phyloP scores from a whole-genome alignment of 2,329 filamentous ascomycete genomes.

The Fusarium brachygibbosum region DNA sequence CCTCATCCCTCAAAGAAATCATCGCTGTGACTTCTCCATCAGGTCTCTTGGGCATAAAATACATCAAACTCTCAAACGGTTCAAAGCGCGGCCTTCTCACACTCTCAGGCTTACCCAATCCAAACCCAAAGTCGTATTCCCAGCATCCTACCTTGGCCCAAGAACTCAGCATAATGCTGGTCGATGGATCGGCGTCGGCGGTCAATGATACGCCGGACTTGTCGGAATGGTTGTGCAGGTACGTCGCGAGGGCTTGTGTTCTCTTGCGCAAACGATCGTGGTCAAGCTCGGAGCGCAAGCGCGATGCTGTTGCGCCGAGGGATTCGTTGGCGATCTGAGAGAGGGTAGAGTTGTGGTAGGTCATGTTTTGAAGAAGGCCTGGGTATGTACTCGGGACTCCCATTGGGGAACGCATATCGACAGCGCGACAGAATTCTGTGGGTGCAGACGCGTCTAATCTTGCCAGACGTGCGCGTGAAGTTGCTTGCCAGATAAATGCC shows the following conservation, averaged over 20 bases:
- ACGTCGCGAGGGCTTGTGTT: conserved; percentile 59
- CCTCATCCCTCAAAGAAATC: conserved; percentile 62
- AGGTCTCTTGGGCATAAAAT: conserved; percentile 61
- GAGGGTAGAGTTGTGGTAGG: conserved; percentile 54
- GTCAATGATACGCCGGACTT: conserved; percentile 54
- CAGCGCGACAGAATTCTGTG: conserved; percentile 61
- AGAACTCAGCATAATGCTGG: conserved; percentile 66
- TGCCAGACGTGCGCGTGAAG: conserved; percentile 57
- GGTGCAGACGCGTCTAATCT: conserved; percentile 47
- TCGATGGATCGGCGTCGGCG: conserved; percentile 53
- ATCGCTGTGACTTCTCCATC: conserved; percentile 61
- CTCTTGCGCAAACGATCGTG: conserved; percentile 53
- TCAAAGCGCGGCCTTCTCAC: conserved; percentile 64
- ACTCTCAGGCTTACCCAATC: conserved; percentile 60
- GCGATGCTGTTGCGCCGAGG: conserved; percentile 54
- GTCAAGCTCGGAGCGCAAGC: conserved; percentile 57
- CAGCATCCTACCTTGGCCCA: conserved; percentile 65
- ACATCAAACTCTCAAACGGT: conserved; percentile 62
- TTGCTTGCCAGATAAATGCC: conserved; percentile 64
- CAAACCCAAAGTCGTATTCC: conserved; percentile 62
- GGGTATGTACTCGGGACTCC: conserved; percentile 60
- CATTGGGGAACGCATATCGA: conserved; percentile 62
- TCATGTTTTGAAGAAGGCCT: conserved; percentile 63
- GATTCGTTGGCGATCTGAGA: conserved; percentile 49
- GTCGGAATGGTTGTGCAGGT: conserved; percentile 53